Conservation (phyloP, 129 eudicot species). For the Apium graveolens region DNA sequence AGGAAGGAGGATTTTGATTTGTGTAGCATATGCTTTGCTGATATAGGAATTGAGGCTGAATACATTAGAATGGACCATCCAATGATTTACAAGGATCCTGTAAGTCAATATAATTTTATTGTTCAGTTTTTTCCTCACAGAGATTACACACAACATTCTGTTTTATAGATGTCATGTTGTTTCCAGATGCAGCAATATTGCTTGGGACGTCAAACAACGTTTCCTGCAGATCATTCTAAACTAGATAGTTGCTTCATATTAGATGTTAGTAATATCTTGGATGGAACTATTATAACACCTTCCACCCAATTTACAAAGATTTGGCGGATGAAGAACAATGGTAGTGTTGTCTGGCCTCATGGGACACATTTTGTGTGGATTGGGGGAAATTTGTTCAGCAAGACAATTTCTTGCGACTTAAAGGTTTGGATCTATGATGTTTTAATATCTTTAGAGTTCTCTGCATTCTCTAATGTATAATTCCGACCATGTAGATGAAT, state of each 20-base stretch:
- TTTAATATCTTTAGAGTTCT: neutral
- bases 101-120: constrained; percentile 25
- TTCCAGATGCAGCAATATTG: constrained; percentile 6
- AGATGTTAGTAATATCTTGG: constrained; percentile 73
- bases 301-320: constrained; percentile 68
- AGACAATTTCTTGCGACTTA: constrained; percentile 35
- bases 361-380: constrained; percentile 74
- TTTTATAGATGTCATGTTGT: neutral
- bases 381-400: constrained; percentile 69
- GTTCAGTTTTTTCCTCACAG: neutral
- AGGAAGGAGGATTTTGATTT: constrained; percentile 77
- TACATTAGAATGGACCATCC: constrained; percentile 74
- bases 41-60: constrained; percentile 41
- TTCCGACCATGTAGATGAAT: neutral
- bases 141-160: neutral
- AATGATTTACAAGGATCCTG: constrained; percentile 27
- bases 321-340: constrained; percentile 91
- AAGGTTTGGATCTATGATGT: constrained; percentile 31
- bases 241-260: constrained; percentile 77
- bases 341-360: constrained; percentile 54
- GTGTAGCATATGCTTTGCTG: constrained; percentile 61
- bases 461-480: neutral
- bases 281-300: constrained; percentile 83
- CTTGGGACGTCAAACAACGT: constrained; percentile 17
- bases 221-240: constrained; percentile 22